Conservation (phyloP, 2,329 filamentous ascomycete genomes). For the Xylaria multiplex region DNA sequence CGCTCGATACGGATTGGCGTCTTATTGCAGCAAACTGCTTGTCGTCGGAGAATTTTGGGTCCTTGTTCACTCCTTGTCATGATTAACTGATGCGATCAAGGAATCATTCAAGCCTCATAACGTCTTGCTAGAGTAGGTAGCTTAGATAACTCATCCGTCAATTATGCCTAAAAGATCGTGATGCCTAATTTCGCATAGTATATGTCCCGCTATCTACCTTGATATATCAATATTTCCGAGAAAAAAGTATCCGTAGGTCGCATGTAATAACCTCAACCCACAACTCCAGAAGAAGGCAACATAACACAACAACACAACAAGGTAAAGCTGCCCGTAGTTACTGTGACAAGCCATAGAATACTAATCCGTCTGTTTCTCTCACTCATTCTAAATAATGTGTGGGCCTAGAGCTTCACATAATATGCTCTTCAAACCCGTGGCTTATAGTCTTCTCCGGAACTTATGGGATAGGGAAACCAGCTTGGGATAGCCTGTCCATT, state of each 20-base stretch:
- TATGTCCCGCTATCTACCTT: background rate
- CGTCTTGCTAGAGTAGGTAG: background rate
- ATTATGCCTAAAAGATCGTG: background rate
- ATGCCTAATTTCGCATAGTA: background rate
- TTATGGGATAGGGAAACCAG: conserved; percentile 27
- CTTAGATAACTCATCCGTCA: background rate
- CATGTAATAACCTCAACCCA: background rate
- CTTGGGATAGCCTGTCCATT: conserved; percentile 14
- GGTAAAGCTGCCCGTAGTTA: background rate
- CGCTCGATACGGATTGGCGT: conserved; percentile 1
- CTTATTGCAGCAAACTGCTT: background rate
- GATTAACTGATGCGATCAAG: background rate
- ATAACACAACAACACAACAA: background rate
- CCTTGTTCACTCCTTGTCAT: background rate
- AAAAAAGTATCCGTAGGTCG: background rate
- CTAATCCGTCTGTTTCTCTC: background rate
- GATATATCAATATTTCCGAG: background rate
- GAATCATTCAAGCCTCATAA: conserved; percentile 1
- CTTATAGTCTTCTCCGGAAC: background rate
- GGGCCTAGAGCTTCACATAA: background rate
- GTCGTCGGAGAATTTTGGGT: background rate
- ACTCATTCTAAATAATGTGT: background rate
- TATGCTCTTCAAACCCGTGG: background rate
- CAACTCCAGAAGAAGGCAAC: background rate
- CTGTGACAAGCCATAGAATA: background rate